Base-by-base conservation (phyloP, 208 protist species). In the Leishmania turanica region DNA sequence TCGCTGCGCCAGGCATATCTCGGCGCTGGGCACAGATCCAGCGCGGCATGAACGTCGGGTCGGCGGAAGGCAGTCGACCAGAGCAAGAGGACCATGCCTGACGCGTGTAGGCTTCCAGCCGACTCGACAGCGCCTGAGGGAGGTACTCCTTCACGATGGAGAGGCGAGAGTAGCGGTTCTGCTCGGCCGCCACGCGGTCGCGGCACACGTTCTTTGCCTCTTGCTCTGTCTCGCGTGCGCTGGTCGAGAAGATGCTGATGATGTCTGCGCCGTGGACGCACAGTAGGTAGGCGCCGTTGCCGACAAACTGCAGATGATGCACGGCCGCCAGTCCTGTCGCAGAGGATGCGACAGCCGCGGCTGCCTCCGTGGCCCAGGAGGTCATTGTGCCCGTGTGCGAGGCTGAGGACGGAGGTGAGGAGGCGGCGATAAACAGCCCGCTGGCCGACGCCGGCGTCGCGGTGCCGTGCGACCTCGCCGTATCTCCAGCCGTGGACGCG, bases 81-180 rank as follows among this genome's bases (percentile, higher is more conserved):
- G 86, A 75, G 78, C 89, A 93, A 17, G 92, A 89, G 13, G 91
- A 87, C 91, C 92, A 96, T 51, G 87, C 86, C 75, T 92, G 89
- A 24, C 78, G 75, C 31, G 84, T 84, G 77, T 92, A 92, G 19
- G 78, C 68, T 17, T 82, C 82, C 42, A 84, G 65, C 27, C 81
- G 75, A 8, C 6, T 83, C 15, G 80, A 80, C 58, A 88, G 56
- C 45, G 70, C 31, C 0, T 42, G 51, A 0, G 78, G 81, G 21
- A 91, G 71, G 31, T 82, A 78, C 19, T 77, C 54, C 60, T 82
- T 84, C 42, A 92, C 47, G 11, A 71, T 21, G 49, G 81, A 75
- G 37, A 88, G 70, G 2, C 74, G 54, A 34, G 89, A 88, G 73
- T 85, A 84, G 5, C 75, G 77, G 58, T 92, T 92, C 31, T 84